Evolutionary conservation across 768 basidiomycete genomes (phyloP), one percentile per base, ranked within the genome.

Genomic region (Lactarius tabidus): DNA sequence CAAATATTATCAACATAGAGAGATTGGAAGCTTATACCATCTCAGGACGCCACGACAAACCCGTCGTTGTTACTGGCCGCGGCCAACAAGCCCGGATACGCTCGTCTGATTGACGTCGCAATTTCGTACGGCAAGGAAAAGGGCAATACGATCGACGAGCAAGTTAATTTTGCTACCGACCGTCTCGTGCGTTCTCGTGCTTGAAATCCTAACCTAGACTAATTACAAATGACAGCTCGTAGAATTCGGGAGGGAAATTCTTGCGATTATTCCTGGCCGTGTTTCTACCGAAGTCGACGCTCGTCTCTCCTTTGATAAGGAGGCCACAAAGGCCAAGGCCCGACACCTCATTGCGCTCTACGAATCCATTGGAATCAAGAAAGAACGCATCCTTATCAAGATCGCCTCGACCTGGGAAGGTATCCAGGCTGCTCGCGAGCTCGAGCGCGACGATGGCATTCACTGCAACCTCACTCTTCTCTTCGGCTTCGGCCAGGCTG

Each of bases 371-470:
- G 97, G 97, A 69, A 87, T 99, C 80, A 81, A 85, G 75, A 93
- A 91, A 80, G 95, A 98, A 51, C 93, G 97, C 68, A 82, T 99
- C 68, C 82, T 99, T 71, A 98, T 99, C 87, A 99, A 99, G 83
- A 98, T 99, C 74, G 97, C 96, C 35, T 96, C 97, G 45, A 95
- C 95, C 56, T 99, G 93, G 92, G 97, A 98, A 79, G 97, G 97
- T 79, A 99, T 99, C 80, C 96, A 99, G 78, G 97, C 97, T 65
- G 97, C 97, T 41, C 88, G 94, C 68, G 89, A 95, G 78, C 89
- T 99, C 70, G 97, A 99, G 82, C 77, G 84, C 67, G 90, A 96
- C 71, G 87, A 97, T 64, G 84, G 83, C 68, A 98, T 99, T 78
- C 95, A 96, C 86, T 98, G 95, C 84, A 98, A 99, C 81, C 86